phyloP scores from a whole-genome alignment of 1,284 basidiomycete genomes.

The Malassezia japonica region DNA sequence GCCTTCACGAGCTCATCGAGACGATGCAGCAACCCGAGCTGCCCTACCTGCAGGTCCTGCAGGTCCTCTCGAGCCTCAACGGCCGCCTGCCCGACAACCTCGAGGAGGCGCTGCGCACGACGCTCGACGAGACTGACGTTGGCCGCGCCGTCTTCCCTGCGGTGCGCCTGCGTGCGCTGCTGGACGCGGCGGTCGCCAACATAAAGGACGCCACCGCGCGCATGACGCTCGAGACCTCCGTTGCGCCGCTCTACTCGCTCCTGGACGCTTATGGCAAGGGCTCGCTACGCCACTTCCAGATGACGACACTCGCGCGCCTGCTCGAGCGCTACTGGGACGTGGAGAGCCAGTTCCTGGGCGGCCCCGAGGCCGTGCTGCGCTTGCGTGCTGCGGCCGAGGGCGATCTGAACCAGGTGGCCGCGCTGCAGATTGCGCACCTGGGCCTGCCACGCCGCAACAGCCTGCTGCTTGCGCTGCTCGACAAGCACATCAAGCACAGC shows the following conservation, averaged over 20 bases:
- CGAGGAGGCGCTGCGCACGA: constrained; percentile 72
- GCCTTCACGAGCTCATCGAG: constrained; percentile 69
- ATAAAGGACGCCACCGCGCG: constrained; percentile 16
- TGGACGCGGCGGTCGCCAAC: constrained; percentile 49
- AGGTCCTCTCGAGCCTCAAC: constrained; percentile 77
- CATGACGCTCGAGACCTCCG: constrained; percentile 52
- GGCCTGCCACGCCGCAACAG: constrained; percentile 88
- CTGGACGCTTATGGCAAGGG: constrained; percentile 66
- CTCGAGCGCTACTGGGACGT: constrained; percentile 69
- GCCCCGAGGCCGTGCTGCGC: constrained; percentile 74
- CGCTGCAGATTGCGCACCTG: constrained; percentile 83
- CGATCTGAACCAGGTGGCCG: constrained; percentile 76
- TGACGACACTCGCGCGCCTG: constrained; percentile 62
- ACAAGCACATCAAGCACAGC: constrained; percentile 52
- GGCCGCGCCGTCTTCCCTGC: constrained; percentile 76
- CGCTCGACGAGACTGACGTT: constrained; percentile 65
- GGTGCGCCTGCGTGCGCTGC: constrained; percentile 65
- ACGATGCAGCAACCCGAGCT: constrained; percentile 73
- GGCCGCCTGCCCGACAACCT: constrained; percentile 71
- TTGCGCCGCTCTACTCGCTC: constrained; percentile 64
- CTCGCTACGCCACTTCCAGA: constrained; percentile 81
- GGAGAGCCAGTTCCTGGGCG: constrained; percentile 87
- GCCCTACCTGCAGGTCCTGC: constrained; percentile 74
- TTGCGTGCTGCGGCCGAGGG: constrained; percentile 88
- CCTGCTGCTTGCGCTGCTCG: constrained; percentile 72